Conservation (phyloP, 306 rosid genomes). For the Potentilla sterilis region DNA sequence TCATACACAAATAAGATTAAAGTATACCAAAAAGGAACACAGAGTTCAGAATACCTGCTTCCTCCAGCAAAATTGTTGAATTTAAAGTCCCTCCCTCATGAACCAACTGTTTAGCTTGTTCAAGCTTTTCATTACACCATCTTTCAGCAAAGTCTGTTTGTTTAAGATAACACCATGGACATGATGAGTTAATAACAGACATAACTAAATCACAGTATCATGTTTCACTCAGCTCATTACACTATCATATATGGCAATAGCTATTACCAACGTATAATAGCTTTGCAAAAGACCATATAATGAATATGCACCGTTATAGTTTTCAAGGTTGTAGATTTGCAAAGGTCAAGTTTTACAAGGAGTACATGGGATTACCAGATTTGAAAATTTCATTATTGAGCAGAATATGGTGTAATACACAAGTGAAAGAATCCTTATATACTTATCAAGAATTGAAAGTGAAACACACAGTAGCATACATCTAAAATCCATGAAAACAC, state of each 20-base stretch:
- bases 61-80: conserved; percentile 48
- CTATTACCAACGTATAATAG: background rate
- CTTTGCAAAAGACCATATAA: background rate
- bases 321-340: background rate
- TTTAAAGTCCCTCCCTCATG: conserved; percentile 27
- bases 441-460: background rate
- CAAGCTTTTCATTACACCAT: conserved; percentile 77
- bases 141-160: conserved; percentile 64
- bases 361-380: background rate
- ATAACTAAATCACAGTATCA: background rate
- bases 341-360: background rate
- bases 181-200: conserved; percentile 11
- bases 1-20: conserved; percentile 9
- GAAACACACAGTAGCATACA: background rate
- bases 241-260: background rate
- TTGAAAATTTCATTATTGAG: background rate
- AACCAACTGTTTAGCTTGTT: conserved; percentile 49
- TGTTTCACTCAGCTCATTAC: background rate
- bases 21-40: conserved; percentile 4
- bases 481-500: background rate
- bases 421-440: conserved; percentile 1
- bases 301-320: background rate
- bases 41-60: conserved; percentile 53
- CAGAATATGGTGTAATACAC: background rate
- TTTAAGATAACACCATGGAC: conserved; percentile 6